Evolutionary conservation across 306 rosid species (phyloP), one percentile per base, ranked within the genome.

Genomic region (Trifolium dubium): DNA sequence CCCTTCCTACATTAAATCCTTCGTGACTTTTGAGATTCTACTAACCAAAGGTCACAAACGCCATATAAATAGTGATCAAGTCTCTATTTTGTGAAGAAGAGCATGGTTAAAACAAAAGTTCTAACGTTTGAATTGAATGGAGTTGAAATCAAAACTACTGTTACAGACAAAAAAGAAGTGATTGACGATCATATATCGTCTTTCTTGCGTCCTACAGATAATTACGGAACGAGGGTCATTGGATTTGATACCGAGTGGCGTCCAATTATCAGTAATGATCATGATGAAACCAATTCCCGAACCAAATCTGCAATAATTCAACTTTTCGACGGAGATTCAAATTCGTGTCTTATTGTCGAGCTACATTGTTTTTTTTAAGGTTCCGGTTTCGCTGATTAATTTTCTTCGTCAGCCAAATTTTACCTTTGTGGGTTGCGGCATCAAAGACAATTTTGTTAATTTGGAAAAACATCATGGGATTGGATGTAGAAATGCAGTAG

Each of bases 301-400:
- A 7, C 46, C 46, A 40, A 9, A 40, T 6, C 14, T 10, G 51
- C 6, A 46, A 46, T 1, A 4, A 3, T 46, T 46, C 51, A 46
- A 46, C 17, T 46, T 46, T 46, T 5, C 4, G 51, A 46, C 13
- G 51, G 17, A 12, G 3, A 44, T 44, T 44, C 50, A 12, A 8
- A 40, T 40, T 40, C 46, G 3, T 46, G 51, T 13, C 51, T 46
- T 4, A 5, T 46, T 13, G 3, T 46, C 0, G 0, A 4, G 6
- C 1, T 13, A 1, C 2, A 13, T 12, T 4, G 1, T 46, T 1
- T 4, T 0, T 1, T 4, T 0, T 46, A 0, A 4, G 51, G 51
- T 46, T 46, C 51, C 51, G 1, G 6, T 12, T 14, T 46, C 51
- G 2, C 51, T 46, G 0, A 17, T 3, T 13, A 46, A 46, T 46